Base-by-base conservation (phyloP, 116 monocot genomes). In the Zostera marina region DNA sequence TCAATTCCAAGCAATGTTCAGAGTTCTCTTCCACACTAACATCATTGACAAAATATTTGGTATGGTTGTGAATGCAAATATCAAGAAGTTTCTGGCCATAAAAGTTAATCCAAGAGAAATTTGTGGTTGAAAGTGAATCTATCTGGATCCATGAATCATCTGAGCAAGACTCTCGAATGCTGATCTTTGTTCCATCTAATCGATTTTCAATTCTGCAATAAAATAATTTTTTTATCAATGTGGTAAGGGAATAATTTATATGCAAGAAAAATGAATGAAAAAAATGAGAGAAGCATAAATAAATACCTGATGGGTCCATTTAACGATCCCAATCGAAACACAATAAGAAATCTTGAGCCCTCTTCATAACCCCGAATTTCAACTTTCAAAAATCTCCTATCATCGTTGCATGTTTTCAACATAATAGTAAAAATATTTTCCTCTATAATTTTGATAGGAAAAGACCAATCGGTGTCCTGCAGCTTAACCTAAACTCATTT, bases 281-380 rank as follows among this genome's bases (percentile, higher is more conserved):
- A 54, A 66, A 16, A 56, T 22, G 5, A 56, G 19, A 42, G 25
- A 44, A 26, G 19, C 16, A 19, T 14, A 25, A 17, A 54, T 57
- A 66, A 63, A 38, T 26, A 89, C 98, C 96, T 96, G 58, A 96
- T 70, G 21, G 85, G 89, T 42, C 89, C 80, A 72, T 66, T 59
- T 22, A 72, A 66, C 55, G 80, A 71, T 54, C 67, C 89, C 16
- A 69, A 61, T 32, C 90, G 80, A 41, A 98, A 79, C 26, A 98
- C 80, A 57, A 98, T 52, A 45, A 78, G 73, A 63, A 85, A 98
- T 9, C 98, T 75, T 44, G 98, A 98, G 53, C 98, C 90, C 58
- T 98, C 98, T 39, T 98, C 98, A 75, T 83, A 86, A 62, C 89
- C 98, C 68, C 98, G 89, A 58, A 98, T 52, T 66, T 98, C 85